A percentile compares a stretch with the other conserved stretches of the same genome.
phyloP scores from a whole-genome alignment of 148 eudicot species.

The Drosera capensis region DNA sequence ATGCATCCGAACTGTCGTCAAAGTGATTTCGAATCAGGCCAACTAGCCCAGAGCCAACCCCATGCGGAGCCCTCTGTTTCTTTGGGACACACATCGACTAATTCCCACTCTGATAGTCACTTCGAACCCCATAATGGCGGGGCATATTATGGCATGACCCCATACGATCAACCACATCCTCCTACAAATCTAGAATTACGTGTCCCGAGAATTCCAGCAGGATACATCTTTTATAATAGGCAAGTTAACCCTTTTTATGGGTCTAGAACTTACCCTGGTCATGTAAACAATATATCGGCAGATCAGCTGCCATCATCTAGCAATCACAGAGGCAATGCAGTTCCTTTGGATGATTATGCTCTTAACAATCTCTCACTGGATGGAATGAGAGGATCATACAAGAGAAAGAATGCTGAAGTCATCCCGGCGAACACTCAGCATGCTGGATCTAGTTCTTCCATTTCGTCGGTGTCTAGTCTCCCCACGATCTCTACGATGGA shows the following conservation, averaged over 20 bases:
- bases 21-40: slow-evolving; percentile 43
- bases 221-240: slow-evolving; percentile 27
- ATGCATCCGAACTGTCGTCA: slow-evolving; percentile 33
- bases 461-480: slow-evolving; percentile 21
- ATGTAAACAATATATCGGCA: slow-evolving; percentile 33
- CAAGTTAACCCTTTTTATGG: slow-evolving; percentile 45
- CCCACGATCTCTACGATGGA: slow-evolving; percentile 31
- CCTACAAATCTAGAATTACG: slow-evolving; percentile 38
- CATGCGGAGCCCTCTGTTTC: slow-evolving; percentile 51
- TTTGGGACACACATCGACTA: slow-evolving; percentile 29
- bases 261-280: slow-evolving; percentile 36
- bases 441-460: slow-evolving; percentile 58
- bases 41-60: slow-evolving; percentile 33
- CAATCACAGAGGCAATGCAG: slow-evolving; percentile 25
- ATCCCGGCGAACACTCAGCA: slow-evolving; percentile 28
- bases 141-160: slow-evolving; percentile 40
- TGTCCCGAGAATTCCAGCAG: slow-evolving; percentile 20
- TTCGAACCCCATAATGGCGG: slow-evolving; percentile 30
- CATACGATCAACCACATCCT: slow-evolving; percentile 36
- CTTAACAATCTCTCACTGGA: slow-evolving; percentile 30
- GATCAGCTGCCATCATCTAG: slow-evolving; percentile 49
- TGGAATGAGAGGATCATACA: slow-evolving; percentile 36
- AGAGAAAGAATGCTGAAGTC: slow-evolving; percentile 61
- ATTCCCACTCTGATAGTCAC: slow-evolving; percentile 31
- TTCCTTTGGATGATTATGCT: slow-evolving; percentile 31